Evolutionary conservation across 345 rosid species (phyloP).

Genomic region (Diplotaxis tenuifolia): DNA sequence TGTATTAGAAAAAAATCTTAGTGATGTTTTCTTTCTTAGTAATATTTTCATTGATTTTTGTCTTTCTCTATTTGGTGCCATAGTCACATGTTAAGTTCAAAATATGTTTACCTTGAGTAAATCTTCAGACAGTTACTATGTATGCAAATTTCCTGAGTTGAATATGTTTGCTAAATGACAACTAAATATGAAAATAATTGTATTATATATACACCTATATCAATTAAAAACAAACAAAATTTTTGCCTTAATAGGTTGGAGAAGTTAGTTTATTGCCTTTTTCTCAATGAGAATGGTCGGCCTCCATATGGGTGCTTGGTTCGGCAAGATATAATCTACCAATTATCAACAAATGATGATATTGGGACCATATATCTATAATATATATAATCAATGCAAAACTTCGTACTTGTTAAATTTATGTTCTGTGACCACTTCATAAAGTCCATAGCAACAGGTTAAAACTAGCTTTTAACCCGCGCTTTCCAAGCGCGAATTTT

Average conservation of each 20-base stretch:
- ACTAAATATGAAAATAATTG: neutral
- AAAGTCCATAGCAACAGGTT: neutral
- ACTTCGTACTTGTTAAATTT: neutral
- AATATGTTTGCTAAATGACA: neutral
- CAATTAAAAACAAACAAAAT: neutral
- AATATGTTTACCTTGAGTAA: neutral
- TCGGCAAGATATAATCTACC: slow-evolving; percentile 15
- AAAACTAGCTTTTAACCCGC: no score
- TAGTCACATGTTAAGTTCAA: neutral
- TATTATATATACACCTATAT: neutral
- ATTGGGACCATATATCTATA: slow-evolving; percentile 6
- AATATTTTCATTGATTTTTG: neutral
- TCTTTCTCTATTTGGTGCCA: neutral
- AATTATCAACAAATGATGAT: neutral
- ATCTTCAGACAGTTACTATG: neutral
- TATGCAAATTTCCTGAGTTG: neutral
- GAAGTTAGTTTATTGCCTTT: neutral
- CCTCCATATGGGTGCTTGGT: neutral
- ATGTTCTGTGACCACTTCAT: slow-evolving; percentile 7
- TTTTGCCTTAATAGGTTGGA: neutral
- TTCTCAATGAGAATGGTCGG: slow-evolving; percentile 5
- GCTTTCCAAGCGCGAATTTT: no score
- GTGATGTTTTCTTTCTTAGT: neutral
- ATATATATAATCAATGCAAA: neutral
- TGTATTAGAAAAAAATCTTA: neutral